These are phyloP conservation scores for Trichosporon coremiiforme DNA, from an alignment of 1,284 basidiomycete genomes.

Conservation along the genomic window DNA sequence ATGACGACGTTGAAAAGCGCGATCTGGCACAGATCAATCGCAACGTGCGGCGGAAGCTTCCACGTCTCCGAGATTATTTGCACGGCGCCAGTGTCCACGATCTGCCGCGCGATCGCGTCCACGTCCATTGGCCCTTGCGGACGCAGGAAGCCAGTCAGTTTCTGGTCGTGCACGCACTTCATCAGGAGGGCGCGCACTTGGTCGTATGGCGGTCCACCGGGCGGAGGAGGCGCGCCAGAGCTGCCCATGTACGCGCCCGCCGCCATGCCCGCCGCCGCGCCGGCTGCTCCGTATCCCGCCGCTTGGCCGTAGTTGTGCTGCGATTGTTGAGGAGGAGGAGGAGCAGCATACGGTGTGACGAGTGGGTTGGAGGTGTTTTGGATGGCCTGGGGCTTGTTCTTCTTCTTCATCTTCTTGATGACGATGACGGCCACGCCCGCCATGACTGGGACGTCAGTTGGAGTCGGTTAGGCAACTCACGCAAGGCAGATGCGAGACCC, in stretches of 20 bases:
- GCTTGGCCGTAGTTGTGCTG: constrained; percentile 2
- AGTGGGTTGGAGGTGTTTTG: constrained; percentile 17
- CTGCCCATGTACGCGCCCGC: constrained; percentile 11
- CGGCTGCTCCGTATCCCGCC: constrained; percentile 4
- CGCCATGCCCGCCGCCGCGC: neutral
- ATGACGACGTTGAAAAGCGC: constrained; percentile 55
- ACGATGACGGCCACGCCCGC: constrained; percentile 26
- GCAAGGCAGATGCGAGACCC: constrained; percentile 10
- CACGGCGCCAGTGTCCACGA: constrained; percentile 55
- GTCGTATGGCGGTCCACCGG: constrained; percentile 16
- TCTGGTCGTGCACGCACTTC: constrained; percentile 56
- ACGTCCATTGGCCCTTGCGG: constrained; percentile 51
- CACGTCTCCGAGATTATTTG: constrained; percentile 55
- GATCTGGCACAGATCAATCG: constrained; percentile 56
- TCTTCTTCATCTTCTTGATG: constrained; percentile 24
- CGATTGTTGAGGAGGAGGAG: constrained; percentile 17
- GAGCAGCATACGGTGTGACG: constrained; percentile 5
- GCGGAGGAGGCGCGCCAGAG: neutral
- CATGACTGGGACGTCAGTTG: constrained; percentile 14
- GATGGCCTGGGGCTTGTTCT: constrained; percentile 16
- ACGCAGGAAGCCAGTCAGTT: constrained; percentile 58
- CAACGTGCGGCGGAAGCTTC: constrained; percentile 57
- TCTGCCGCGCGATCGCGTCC: constrained; percentile 55
- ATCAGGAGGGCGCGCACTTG: constrained; percentile 36
- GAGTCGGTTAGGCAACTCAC: neutral